Percentiles rank a stretch among this genome's conserved stretches.
Evolutionary conservation across 2,329 filamentous ascomycete species (phyloP).

Genomic region (Meredithiella fracta): DNA sequence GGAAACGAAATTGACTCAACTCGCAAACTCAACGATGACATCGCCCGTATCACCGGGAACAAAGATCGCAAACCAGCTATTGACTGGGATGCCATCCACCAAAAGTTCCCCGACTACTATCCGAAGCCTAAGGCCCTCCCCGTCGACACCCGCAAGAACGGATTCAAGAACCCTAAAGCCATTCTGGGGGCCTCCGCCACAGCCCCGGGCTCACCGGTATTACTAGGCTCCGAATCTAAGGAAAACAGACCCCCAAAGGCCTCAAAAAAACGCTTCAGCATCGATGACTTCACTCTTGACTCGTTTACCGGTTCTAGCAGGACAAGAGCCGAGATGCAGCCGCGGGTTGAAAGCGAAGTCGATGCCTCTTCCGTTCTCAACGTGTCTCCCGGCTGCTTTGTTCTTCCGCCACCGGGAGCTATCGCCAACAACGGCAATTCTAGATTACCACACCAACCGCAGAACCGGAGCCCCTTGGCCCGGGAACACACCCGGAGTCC

Average conservation of each 20-base stretch:
- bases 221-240: constrained; percentile 21
- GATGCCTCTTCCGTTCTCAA: constrained; percentile 30
- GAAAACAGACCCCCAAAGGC: constrained; percentile 28
- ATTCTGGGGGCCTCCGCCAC: not conserved
- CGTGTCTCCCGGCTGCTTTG: constrained; percentile 22
- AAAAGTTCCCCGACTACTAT: constrained; percentile 37
- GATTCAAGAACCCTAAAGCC: not conserved
- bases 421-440: not conserved
- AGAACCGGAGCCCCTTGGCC: constrained; percentile 24
- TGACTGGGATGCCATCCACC: constrained; percentile 30
- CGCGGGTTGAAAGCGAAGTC: constrained; percentile 36
- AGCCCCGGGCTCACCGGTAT: constrained; percentile 2
- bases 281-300: constrained; percentile 29
- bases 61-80: constrained; percentile 24
- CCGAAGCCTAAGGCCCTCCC: constrained; percentile 23
- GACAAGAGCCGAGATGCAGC: constrained; percentile 35
- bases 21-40: constrained; percentile 32
- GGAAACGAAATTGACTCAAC: constrained; percentile 39
- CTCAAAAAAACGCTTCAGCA: constrained; percentile 15
- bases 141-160: constrained; percentile 3
- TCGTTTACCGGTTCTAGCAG: constrained; percentile 26
- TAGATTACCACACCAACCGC: constrained; percentile 19
- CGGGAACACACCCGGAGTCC: constrained; percentile 22
- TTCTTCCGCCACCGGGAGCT: constrained; percentile 16
- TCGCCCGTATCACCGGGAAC: constrained; percentile 26